phyloP scores from a whole-genome alignment of 306 rosid genomes.

The Dryas alaskensis region DNA sequence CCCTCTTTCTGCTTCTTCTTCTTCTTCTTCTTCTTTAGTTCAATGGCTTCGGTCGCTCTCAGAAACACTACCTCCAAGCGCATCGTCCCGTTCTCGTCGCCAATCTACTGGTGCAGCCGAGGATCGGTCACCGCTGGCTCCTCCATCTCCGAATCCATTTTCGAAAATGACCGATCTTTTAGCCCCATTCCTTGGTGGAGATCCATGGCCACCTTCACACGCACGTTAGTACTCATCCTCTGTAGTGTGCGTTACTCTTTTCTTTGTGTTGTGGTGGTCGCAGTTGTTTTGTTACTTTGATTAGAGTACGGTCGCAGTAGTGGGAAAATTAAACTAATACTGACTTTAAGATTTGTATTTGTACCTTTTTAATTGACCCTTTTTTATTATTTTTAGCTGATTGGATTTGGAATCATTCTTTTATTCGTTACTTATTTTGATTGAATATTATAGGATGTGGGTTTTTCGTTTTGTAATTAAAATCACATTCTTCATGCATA shows the following conservation, averaged over 20 bases:
- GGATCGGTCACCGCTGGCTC: constrained; percentile 39
- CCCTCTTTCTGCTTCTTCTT: background rate
- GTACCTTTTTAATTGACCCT: background rate
- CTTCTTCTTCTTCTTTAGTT: constrained; percentile 18
- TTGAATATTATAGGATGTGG: background rate
- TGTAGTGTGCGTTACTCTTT: background rate
- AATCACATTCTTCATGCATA: background rate
- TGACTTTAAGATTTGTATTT: no score
- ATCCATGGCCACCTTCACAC: constrained; percentile 87
- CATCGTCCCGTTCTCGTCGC: constrained; percentile 53
- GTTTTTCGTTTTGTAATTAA: background rate
- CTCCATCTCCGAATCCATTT: constrained; percentile 35
- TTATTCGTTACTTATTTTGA: background rate
- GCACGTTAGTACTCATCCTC: constrained; percentile 48
- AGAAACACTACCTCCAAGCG: constrained; percentile 53
- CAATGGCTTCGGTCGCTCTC: constrained; percentile 70
- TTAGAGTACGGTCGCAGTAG: no score
- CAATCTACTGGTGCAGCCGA: constrained; percentile 48
- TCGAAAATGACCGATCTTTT: constrained; percentile 42
- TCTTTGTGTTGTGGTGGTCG: no score
- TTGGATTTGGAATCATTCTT: background rate
- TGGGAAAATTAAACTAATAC: no score
- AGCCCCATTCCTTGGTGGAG: constrained; percentile 56
- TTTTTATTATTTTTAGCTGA: background rate
- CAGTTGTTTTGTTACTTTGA: no score